phyloP scores from a whole-genome alignment of 2,329 filamentous ascomycete species.

The Fusarium domesticum region DNA sequence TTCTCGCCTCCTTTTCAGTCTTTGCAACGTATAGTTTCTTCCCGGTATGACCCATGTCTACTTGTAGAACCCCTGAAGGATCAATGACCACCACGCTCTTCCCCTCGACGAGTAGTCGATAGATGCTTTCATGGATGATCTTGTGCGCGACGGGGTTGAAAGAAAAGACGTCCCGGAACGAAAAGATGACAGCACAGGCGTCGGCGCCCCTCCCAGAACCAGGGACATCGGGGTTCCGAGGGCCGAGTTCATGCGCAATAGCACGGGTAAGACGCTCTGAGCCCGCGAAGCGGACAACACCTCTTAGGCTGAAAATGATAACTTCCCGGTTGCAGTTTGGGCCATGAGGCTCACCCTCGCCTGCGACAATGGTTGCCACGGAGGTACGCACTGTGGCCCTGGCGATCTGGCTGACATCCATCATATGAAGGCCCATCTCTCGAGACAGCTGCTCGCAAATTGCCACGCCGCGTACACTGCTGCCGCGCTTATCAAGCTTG shows the following conservation, averaged over 20 bases:
- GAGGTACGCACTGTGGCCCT: conserved; percentile 30
- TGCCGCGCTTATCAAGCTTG: conserved; percentile 33
- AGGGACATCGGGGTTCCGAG: conserved; percentile 22
- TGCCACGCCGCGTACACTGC: conserved; percentile 33
- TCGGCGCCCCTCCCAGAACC: conserved; percentile 25
- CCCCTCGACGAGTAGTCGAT: conserved; percentile 22
- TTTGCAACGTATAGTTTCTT: conserved; percentile 21
- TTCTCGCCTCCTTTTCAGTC: conserved; percentile 27
- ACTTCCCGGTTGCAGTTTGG: conserved; percentile 29
- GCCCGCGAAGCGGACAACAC: conserved; percentile 35
- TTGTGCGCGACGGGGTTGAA: conserved; percentile 30
- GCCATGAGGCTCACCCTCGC: conserved; percentile 25
- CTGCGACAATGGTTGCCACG: conserved; percentile 30
- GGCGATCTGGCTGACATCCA: conserved; percentile 35
- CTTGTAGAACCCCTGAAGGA: conserved; percentile 25
- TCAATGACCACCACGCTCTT: conserved; percentile 33
- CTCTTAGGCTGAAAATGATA: conserved; percentile 32
- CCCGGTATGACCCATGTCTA: conserved; percentile 11
- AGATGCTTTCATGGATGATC: conserved; percentile 31
- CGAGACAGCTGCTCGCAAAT: conserved; percentile 33
- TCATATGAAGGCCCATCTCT: conserved; percentile 37
- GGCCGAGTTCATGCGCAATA: conserved; percentile 29
- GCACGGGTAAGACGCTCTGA: conserved; percentile 34
- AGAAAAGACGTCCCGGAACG: conserved; percentile 33
- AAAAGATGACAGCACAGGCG: conserved; percentile 33